Evolutionary conservation across 116 monocot genomes (phyloP).

Genomic region (Trichopus zeylanicus): DNA sequence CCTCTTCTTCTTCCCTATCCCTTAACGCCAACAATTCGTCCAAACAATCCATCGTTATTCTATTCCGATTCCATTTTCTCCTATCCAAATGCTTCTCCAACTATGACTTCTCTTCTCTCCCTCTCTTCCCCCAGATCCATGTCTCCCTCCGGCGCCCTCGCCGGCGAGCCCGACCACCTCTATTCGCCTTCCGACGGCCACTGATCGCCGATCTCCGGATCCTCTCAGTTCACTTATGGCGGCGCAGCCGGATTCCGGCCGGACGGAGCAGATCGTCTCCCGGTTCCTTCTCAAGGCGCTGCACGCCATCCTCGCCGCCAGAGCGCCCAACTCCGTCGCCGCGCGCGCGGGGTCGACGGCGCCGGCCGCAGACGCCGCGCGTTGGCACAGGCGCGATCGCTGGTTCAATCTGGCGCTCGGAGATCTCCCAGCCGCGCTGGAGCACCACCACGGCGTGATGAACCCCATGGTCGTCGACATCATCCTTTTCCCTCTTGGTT

Average conservation of each 20-base stretch:
- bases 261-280: constrained; percentile 75
- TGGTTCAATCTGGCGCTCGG: constrained; percentile 95
- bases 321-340: constrained; percentile 38
- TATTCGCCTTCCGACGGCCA: background rate
- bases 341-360: background rate
- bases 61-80: no score
- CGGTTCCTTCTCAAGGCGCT: constrained; percentile 72
- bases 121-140: no score
- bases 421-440: constrained; percentile 49
- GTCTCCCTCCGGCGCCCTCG: background rate
- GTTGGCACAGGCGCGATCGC: constrained; percentile 31
- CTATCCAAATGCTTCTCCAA: no score
- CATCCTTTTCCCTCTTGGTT: constrained; percentile 35
- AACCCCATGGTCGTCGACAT: constrained; percentile 74
- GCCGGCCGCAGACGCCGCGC: background rate
- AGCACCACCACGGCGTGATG: constrained; percentile 26
- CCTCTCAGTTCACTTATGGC: constrained; percentile 13
- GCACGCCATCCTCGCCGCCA: constrained; percentile 63
- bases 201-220: background rate
- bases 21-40: no score
- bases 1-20: no score
- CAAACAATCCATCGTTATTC: no score
- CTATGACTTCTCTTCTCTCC: no score
- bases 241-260: constrained; percentile 14
- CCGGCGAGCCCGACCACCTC: background rate